A percentile compares a stretch with the other conserved stretches of the same genome.
Evolutionary conservation across 2,329 filamentous ascomycete genomes (phyloP).

Genomic region (Botrytis elliptica): DNA sequence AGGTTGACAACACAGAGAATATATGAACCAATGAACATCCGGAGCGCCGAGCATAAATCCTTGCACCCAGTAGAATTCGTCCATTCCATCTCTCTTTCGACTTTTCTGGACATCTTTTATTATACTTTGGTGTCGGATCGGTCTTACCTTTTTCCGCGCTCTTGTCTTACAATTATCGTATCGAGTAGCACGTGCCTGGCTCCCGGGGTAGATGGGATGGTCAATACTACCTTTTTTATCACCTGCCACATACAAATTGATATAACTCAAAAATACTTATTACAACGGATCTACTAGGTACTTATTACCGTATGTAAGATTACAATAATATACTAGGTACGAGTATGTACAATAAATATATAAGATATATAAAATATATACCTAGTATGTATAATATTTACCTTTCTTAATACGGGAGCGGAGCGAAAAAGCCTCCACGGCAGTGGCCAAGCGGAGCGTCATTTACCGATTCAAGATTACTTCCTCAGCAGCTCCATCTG

Average conservation of each 20-base stretch:
- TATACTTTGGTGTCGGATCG: not conserved
- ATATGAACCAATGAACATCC: not conserved
- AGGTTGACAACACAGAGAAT: conserved; percentile 1
- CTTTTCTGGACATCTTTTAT: too few relatives aligned
- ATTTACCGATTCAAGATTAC: not conserved
- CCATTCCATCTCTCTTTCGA: too few relatives aligned
- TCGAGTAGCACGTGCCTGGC: not conserved
- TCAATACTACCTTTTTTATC: too few relatives aligned
- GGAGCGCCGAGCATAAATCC: not conserved
- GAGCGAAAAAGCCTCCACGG: not conserved
- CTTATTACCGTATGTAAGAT: too few relatives aligned
- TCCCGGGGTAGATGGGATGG: too few relatives aligned
- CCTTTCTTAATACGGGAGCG: not conserved
- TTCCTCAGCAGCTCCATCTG: not conserved
- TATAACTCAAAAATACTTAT: too few relatives aligned
- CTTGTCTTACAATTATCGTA: not conserved
- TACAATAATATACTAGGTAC: too few relatives aligned
- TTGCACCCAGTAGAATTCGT: not conserved
- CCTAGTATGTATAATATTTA: not conserved
- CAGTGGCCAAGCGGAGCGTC: not conserved
- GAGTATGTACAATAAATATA: too few relatives aligned
- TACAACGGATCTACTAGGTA: too few relatives aligned
- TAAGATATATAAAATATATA: too few relatives aligned
- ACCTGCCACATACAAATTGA: not conserved
- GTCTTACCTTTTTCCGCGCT: not conserved